Evolutionary conservation across 2,329 filamentous ascomycete species (phyloP).

Genomic region (Seiridium unicorne): DNA sequence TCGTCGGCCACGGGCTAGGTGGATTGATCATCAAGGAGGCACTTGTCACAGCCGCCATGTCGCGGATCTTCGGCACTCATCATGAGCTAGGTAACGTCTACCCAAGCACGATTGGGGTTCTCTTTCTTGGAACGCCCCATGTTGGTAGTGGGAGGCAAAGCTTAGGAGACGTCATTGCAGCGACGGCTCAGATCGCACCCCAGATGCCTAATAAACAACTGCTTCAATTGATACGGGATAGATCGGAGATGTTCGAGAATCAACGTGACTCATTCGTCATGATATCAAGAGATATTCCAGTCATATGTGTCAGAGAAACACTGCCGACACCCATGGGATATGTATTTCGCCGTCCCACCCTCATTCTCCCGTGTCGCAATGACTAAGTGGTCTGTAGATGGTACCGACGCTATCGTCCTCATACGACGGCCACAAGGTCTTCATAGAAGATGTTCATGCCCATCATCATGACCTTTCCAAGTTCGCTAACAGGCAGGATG

Average conservation of each 20-base stretch:
- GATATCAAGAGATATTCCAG: conserved; percentile 28
- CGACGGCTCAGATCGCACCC: conserved; percentile 24
- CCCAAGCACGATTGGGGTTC: conserved; percentile 26
- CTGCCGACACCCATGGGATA: conserved; percentile 19
- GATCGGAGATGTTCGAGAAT: conserved; percentile 22
- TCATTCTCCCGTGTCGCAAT: conserved; percentile 12
- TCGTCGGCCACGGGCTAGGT: conserved; percentile 27
- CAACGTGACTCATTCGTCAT: conserved; percentile 26
- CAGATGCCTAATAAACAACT: conserved; percentile 19
- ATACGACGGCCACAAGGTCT: conserved; percentile 27
- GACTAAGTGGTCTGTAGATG: conserved; percentile 23
- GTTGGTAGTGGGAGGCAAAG: conserved; percentile 22
- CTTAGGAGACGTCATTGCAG: conserved; percentile 25
- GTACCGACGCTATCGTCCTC: conserved; percentile 22
- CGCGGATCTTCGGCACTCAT: conserved; percentile 27
- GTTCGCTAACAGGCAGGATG: conserved; percentile 23
- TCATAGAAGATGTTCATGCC: conserved; percentile 21
- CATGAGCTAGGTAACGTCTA: conserved; percentile 28
- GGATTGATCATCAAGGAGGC: conserved; percentile 29
- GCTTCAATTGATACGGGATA: conserved; percentile 21
- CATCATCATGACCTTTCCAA: conserved; percentile 23
- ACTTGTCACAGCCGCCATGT: conserved; percentile 26
- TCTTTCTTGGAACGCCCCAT: conserved; percentile 28
- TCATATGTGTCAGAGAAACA: conserved; percentile 26
- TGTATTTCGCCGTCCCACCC: neutral